These are phyloP conservation scores for Chrysoporthe deuterocubensis DNA, from an alignment of 2,329 filamentous ascomycete species.

Conservation along the genomic window DNA sequence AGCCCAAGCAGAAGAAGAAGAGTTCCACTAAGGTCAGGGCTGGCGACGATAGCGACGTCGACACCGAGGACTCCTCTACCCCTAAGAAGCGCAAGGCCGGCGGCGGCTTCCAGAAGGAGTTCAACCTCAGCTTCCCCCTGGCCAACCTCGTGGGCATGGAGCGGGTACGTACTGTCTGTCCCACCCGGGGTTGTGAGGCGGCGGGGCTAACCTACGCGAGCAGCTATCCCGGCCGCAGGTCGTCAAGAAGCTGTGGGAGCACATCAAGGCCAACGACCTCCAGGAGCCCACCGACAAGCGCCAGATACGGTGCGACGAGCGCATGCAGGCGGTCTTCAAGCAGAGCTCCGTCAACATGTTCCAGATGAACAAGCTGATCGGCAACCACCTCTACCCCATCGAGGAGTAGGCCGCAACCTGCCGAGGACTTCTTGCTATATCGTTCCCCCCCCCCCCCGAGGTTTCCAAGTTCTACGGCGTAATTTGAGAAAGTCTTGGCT, in stretches of 20 bases:
- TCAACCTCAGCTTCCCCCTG: conserved; percentile 72
- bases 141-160: conserved; percentile 72
- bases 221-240: conserved; percentile 92
- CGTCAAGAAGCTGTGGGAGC: conserved; percentile 94
- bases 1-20: conserved; percentile 61
- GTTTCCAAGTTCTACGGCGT: not conserved
- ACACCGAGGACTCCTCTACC: conserved; percentile 59
- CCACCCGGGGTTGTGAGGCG: not conserved
- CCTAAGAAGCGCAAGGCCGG: conserved; percentile 81
- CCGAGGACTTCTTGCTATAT: not conserved
- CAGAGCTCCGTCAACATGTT: conserved; percentile 95
- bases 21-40: conserved; percentile 74
- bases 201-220: conserved; percentile 31
- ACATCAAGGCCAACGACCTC: conserved; percentile 86
- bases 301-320: conserved; percentile 90
- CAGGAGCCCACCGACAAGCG: conserved; percentile 92
- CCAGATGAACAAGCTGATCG: conserved; percentile 97
- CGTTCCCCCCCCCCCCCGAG: not conserved
- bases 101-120: conserved; percentile 90
- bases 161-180: conserved; percentile 53
- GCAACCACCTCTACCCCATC: conserved; percentile 83
- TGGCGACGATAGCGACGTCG: conserved; percentile 80
- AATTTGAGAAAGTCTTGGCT: conserved; percentile 7
- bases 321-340: conserved; percentile 91
- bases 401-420: conserved; percentile 58